Conservation (phyloP, 202 grass and related monocot genomes). For the Schoenoplectus triqueter region DNA sequence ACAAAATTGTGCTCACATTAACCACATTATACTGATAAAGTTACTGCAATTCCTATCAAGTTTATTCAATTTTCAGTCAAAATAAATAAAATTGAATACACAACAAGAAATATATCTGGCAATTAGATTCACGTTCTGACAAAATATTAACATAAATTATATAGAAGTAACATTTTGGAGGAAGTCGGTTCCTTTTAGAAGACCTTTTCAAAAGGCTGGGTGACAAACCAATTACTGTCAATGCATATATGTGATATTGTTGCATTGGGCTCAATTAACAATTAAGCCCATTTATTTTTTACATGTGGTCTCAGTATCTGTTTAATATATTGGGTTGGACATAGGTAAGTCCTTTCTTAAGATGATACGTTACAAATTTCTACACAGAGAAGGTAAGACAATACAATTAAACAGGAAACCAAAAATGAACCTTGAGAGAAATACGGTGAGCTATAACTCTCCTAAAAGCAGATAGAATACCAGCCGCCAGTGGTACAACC, state of each 20-base stretch:
- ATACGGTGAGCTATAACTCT: conserved; percentile 92
- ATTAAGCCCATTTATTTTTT: neutral
- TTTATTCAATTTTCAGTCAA: conserved; percentile 4
- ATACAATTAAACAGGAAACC: conserved; percentile 20
- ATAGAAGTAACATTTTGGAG: neutral
- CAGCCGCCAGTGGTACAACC: conserved; percentile 76
- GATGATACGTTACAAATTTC: neutral
- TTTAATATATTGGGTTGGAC: neutral
- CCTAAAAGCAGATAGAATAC: conserved; percentile 93
- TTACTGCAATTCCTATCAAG: neutral
- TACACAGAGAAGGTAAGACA: conserved; percentile 36
- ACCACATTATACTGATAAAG: neutral
- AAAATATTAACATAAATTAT: neutral
- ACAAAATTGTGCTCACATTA: neutral
- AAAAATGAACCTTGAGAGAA: conserved; percentile 75
- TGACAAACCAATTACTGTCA: conserved; percentile 9
- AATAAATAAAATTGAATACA: neutral
- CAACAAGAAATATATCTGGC: neutral
- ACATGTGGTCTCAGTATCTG: neutral
- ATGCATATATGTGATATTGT: neutral
- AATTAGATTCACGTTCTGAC: neutral
- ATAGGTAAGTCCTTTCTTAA: neutral
- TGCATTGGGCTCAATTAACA: neutral
- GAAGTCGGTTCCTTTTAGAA: neutral
- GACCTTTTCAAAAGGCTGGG: neutral